Conservation (phyloP, 441 rosid species). For the Gossypium schwendimanii region DNA sequence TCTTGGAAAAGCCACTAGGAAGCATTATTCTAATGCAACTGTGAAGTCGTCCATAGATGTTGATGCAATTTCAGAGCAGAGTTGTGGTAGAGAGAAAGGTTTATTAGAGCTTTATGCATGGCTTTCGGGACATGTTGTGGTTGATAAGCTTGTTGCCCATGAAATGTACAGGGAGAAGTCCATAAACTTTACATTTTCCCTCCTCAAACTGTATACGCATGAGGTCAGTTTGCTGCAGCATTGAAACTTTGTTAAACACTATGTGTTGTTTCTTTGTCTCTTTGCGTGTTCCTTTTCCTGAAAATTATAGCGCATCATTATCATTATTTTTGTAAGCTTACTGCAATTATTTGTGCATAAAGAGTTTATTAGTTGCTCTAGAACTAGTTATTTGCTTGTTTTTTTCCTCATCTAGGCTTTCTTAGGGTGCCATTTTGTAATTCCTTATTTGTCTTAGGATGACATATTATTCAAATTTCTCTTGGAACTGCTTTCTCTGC, state of each 20-base stretch:
- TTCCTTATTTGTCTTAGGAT: constrained; percentile 44
- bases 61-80: constrained; percentile 19
- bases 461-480: constrained; percentile 77
- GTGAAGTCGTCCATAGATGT: constrained; percentile 18
- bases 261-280: neutral
- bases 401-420: neutral
- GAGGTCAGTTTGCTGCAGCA: constrained; percentile 50
- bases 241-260: neutral
- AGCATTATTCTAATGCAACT: constrained; percentile 29
- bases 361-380: neutral
- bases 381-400: neutral
- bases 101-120: constrained; percentile 51
- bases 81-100: constrained; percentile 38
- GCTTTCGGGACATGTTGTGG: constrained; percentile 45
- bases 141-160: constrained; percentile 20
- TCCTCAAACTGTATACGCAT: constrained; percentile 55
- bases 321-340: neutral
- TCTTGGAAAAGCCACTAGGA: constrained; percentile 27
- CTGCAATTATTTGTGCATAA: neutral
- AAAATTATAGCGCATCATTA: neutral
- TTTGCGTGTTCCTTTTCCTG: neutral
- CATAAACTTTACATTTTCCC: constrained; percentile 47
- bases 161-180: constrained; percentile 37
- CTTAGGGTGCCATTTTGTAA: neutral
- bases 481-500: constrained; percentile 21